Percentiles rank a stretch among this genome's conserved stretches.
phyloP scores from a whole-genome alignment of 1,284 basidiomycete genomes.

The Trichosporon coremiiforme region DNA sequence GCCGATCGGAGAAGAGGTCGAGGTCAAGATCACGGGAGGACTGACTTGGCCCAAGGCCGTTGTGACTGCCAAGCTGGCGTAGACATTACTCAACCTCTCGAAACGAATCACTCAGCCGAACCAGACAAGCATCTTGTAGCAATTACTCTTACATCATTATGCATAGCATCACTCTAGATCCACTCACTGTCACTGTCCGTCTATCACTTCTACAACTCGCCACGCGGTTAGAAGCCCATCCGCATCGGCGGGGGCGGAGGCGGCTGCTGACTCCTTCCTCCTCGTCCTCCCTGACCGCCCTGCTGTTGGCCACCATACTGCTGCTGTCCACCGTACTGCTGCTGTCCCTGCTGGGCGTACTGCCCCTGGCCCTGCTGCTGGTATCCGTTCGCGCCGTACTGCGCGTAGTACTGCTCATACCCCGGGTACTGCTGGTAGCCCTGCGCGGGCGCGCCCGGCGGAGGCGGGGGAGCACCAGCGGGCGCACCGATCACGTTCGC shows the following conservation, averaged over 20 bases:
- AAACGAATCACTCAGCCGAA: too few relatives aligned
- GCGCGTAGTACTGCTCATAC: conserved; percentile 30
- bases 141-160: conserved; percentile 23
- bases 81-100: too few relatives aligned
- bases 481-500: conserved; percentile 32
- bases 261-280: conserved; percentile 23
- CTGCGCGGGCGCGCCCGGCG: conserved; percentile 18
- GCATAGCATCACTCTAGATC: conserved; percentile 24
- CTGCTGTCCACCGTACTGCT: conserved; percentile 19
- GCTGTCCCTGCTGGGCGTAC: conserved; percentile 27
- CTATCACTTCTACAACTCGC: not conserved
- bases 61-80: conserved; percentile 23
- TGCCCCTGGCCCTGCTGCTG: conserved; percentile 15
- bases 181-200: not conserved
- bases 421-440: conserved; percentile 28
- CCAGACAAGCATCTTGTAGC: conserved; percentile 15
- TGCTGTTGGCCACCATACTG: conserved; percentile 27
- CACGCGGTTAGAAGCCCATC: conserved; percentile 44
- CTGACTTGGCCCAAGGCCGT: conserved; percentile 41
- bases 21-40: conserved; percentile 30
- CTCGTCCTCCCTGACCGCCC: not conserved
- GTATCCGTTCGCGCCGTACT: conserved; percentile 20
- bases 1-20: conserved; percentile 38
- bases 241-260: conserved; percentile 50
- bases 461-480: conserved; percentile 22